phyloP scores from a whole-genome alignment of 2,329 filamentous ascomycete species.

The Cryphonectria carpinicola region DNA sequence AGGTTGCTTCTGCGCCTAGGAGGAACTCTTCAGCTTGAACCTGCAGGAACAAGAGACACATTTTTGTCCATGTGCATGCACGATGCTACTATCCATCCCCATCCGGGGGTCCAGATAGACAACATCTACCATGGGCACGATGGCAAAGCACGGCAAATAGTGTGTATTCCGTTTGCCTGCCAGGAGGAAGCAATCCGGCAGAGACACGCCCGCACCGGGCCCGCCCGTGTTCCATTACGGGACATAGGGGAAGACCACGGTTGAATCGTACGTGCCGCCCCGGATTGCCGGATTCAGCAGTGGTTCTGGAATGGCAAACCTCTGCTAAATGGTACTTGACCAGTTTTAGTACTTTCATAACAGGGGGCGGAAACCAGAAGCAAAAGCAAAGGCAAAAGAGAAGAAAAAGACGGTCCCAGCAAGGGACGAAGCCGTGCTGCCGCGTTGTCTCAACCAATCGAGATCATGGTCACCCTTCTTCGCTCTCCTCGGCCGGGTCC shows the following conservation, averaged over 20 bases:
- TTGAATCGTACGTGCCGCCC: background rate
- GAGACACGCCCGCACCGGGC: background rate
- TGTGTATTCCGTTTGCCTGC: background rate
- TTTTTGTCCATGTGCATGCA: background rate
- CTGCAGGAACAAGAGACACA: background rate
- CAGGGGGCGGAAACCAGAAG: background rate
- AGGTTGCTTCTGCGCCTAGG: background rate
- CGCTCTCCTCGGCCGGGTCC: background rate
- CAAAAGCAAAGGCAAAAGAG: too few species aligned
- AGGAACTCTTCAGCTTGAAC: background rate
- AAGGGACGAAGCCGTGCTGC: background rate
- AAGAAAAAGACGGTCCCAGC: background rate
- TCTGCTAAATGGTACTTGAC: too few species aligned
- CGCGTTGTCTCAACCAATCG: background rate
- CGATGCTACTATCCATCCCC: background rate
- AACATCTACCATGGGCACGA: background rate
- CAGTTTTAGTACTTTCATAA: background rate
- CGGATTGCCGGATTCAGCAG: background rate
- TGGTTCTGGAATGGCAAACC: constrained; percentile 9
- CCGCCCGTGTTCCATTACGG: constrained; percentile 1
- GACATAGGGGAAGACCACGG: background rate
- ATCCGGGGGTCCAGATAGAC: background rate
- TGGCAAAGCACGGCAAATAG: background rate
- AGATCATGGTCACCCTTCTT: background rate
- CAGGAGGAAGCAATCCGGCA: background rate